These are phyloP conservation scores for Magnaporthiopsis incrustans DNA, from an alignment of 2,329 filamentous ascomycete species.

Conservation along the genomic window DNA sequence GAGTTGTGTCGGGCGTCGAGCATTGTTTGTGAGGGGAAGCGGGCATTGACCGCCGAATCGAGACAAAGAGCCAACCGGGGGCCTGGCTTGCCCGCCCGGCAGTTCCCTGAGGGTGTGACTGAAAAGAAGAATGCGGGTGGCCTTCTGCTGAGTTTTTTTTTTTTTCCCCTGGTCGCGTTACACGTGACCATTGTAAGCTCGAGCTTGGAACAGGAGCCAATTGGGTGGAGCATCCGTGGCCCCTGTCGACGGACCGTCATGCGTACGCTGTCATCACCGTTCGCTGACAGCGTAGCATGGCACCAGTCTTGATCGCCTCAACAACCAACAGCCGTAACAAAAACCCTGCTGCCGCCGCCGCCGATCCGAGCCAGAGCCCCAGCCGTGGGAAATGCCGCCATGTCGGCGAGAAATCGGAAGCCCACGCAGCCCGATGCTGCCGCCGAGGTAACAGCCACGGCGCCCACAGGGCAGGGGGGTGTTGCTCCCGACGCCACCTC, in stretches of 20 bases:
- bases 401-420: conserved; percentile 11
- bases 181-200: neutral
- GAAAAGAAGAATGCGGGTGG: neutral
- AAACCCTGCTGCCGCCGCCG: neutral
- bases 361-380: neutral
- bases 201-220: neutral
- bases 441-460: neutral
- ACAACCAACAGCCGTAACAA: neutral
- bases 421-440: neutral
- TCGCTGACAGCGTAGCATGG: neutral
- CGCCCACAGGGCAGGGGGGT: neutral
- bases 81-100: no score
- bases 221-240: neutral
- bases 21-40: neutral
- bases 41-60: neutral
- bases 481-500: conserved; percentile 6
- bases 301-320: neutral
- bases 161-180: neutral
- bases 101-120: neutral
- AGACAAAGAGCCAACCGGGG: no score
- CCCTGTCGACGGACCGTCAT: neutral
- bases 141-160: no score
- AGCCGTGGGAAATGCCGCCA: conserved; percentile 9
- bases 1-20: no score
- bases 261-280: neutral